Conservation (phyloP, 1,139 yeast species). For the Lodderomyces margitis region DNA sequence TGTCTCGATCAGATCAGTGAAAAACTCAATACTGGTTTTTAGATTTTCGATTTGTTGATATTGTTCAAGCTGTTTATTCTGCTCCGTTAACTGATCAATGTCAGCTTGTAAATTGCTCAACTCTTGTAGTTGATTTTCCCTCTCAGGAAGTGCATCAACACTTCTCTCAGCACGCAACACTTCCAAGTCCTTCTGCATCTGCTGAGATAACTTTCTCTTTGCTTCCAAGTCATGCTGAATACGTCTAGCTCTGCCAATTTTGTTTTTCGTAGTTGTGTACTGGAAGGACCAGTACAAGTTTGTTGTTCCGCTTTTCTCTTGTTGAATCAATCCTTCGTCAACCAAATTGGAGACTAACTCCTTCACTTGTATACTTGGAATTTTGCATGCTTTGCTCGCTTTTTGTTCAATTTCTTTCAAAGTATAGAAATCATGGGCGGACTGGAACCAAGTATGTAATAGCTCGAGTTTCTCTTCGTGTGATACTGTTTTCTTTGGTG, state of each 20-base stretch:
- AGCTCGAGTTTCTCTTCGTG: slow-evolving; percentile 40
- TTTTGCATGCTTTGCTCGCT: slow-evolving; percentile 45
- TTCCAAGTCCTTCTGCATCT: slow-evolving; percentile 7
- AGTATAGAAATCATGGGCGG: slow-evolving; percentile 39
- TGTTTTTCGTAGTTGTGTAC: slow-evolving; percentile 28
- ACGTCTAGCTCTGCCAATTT: slow-evolving; percentile 12
- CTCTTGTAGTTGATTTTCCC: slow-evolving; percentile 5
- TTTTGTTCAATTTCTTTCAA: slow-evolving; percentile 50
- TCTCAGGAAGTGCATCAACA: slow-evolving; percentile 2
- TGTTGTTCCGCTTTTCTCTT: slow-evolving; percentile 54
- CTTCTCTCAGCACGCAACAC: slow-evolving; percentile 6
- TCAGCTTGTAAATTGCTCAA: slow-evolving; percentile 4
- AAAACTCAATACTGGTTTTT: slow-evolving; percentile 14
- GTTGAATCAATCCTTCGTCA: slow-evolving; percentile 45
- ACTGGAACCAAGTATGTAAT: slow-evolving; percentile 41
- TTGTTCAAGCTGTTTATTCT: slow-evolving; percentile 5
- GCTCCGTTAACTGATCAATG: slow-evolving; percentile 3
- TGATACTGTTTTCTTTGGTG: slow-evolving; percentile 30
- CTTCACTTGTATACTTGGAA: slow-evolving; percentile 50
- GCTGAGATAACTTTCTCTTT: slow-evolving; percentile 7
- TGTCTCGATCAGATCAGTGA: slow-evolving; percentile 16
- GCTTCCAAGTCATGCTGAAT: slow-evolving; percentile 17
- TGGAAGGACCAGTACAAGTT: slow-evolving; percentile 56
- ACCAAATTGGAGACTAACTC: slow-evolving; percentile 43
- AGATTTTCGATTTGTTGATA: slow-evolving; percentile 5